These are phyloP conservation scores for Aspergillus sp. DNA, from an alignment of 2,329 filamentous ascomycete genomes.

Conservation along the genomic window DNA sequence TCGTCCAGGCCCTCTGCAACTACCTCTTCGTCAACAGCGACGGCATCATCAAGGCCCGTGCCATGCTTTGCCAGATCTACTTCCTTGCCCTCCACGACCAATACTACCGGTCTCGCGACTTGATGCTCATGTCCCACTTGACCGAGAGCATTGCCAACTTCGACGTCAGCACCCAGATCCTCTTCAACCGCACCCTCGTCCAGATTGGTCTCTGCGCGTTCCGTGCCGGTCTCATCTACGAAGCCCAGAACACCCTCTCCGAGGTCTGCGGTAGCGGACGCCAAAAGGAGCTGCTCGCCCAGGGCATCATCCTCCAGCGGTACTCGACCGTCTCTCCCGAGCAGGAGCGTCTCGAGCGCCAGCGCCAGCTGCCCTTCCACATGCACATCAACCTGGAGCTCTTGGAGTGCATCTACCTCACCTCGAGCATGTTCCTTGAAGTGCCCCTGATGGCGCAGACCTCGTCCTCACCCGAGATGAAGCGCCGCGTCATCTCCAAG, in stretches of 20 bases:
- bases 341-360: constrained; percentile 93
- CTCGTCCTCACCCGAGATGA: constrained; percentile 91
- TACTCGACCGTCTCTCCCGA: constrained; percentile 95
- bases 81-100: constrained; percentile 95
- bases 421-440: constrained; percentile 98
- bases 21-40: constrained; percentile 94
- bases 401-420: constrained; percentile 95
- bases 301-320: constrained; percentile 96
- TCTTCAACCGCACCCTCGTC: constrained; percentile 96
- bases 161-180: constrained; percentile 92
- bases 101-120: constrained; percentile 95
- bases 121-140: constrained; percentile 99
- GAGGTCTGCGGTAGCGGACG: constrained; percentile 97
- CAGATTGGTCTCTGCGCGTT: constrained; percentile 98
- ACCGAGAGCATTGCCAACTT: constrained; percentile 97
- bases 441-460: constrained; percentile 95
- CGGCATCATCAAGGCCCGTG: constrained; percentile 89
- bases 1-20: constrained; percentile 84
- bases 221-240: constrained; percentile 92
- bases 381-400: constrained; percentile 99
- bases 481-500: constrained; percentile 98
- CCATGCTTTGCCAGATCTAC: constrained; percentile 98
- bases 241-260: constrained; percentile 93
- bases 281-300: constrained; percentile 94
- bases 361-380: constrained; percentile 97